Base-by-base conservation (phyloP, 75 land plant species). In the Isoetes taiwanensis region DNA sequence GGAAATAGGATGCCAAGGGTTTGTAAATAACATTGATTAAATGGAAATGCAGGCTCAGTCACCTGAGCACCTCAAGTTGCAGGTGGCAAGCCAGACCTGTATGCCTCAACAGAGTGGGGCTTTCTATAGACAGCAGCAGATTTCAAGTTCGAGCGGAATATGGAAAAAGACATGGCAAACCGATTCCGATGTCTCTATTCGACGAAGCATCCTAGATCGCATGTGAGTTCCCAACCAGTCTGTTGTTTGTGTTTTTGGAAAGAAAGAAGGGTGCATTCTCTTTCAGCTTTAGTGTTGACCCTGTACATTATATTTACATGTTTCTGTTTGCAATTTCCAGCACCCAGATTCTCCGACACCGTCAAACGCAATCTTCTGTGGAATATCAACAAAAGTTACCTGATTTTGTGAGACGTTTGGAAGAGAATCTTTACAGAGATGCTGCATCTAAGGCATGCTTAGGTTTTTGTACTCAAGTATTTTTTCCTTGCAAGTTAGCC, bases 361-460 rank as follows among this genome's bases (percentile, higher is more conserved):
- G 70, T 23, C 58, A 54, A 39, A 63, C 61, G 19, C 62, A 52
- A 17, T 57, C 58, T 37, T 33, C 78, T 54, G 62, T 50, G 54
- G 86, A 79, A 34, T 61, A 73, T 70, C 67, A 66, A 54, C 66
- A 40, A 10, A 77, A 58, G 64, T 37, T 86, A 19, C 62, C 65
- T 5, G 86, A 83, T 50, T 43, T 86, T 68, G 86, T 75, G 50
- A 82, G 48, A 68, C 74, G 78, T 20, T 59, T 86, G 54, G 91
- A 86, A 55, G 83, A 79, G 43, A 74, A 62, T 21, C 39, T 86
- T 38, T 79, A 74, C 28, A 67, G 41, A 53, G 61, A 52, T 54
- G 86, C 86, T 33, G 5, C 63, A 33, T 70, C 87, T 64, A 73
- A 75, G 91, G 91, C 82, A 10, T 46, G 58, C 29, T 23, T 41